A percentile compares a stretch with the other conserved stretches of the same genome.
Evolutionary conservation across 345 rosid species (phyloP).

Genomic region (Gossypium longicalyx): DNA sequence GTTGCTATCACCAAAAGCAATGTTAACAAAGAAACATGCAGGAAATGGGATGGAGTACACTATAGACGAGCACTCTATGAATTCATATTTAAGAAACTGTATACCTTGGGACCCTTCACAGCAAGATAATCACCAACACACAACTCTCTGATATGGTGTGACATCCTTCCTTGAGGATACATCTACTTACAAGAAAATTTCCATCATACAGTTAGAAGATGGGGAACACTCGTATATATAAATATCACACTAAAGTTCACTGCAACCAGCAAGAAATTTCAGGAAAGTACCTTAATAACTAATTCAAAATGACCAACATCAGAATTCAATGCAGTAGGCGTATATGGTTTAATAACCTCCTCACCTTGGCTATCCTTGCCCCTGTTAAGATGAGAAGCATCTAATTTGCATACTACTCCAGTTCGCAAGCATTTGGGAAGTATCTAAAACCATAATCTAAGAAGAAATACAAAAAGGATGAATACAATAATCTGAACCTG

Average conservation of each 20-base stretch:
- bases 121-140: conserved; percentile 75
- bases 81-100: neutral
- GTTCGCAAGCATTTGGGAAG: neutral
- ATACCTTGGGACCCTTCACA: conserved; percentile 97
- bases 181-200: conserved; percentile 41
- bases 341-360: conserved; percentile 89
- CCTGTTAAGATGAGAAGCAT: conserved; percentile 31
- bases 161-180: conserved; percentile 99
- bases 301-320: conserved; percentile 79
- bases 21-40: neutral
- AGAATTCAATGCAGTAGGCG: conserved; percentile 90
- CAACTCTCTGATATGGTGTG: conserved; percentile 96
- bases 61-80: neutral
- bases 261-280: conserved; percentile 11
- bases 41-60: neutral
- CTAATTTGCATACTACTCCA: neutral
- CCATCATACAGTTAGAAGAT: conserved; percentile 1
- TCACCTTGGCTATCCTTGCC: conserved; percentile 82
- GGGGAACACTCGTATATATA: neutral
- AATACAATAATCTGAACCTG: conserved; percentile 44
- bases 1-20: neutral
- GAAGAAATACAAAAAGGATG: neutral
- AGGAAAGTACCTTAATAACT: conserved; percentile 68
- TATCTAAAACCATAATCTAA: neutral
- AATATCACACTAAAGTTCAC: conserved; percentile 11